These are phyloP conservation scores for Pleurotus tuoliensis DNA, from an alignment of 768 basidiomycete species.

Conservation along the genomic window DNA sequence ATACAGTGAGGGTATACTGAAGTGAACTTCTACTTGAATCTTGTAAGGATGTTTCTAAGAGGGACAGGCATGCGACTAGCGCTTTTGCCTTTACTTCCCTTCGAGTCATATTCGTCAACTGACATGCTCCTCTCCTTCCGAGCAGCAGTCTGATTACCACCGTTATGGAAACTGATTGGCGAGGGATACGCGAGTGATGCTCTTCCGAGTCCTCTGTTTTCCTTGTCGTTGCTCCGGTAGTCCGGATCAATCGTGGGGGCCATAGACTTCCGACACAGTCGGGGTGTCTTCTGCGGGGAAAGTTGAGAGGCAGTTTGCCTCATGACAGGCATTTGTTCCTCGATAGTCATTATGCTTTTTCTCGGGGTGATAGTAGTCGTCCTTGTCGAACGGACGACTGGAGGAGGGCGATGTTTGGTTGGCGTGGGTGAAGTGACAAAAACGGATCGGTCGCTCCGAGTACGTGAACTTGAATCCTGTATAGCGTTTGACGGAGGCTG, in stretches of 20 bases:
- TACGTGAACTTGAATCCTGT: neutral
- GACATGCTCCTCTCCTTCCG: conserved; percentile 12
- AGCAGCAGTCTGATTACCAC: neutral
- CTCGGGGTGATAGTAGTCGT: conserved; percentile 6
- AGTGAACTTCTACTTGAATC: conserved; percentile 32
- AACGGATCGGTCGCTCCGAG: neutral
- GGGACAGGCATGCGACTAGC: conserved; percentile 42
- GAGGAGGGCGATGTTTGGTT: neutral
- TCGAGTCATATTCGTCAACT: neutral
- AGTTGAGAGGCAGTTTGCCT: neutral
- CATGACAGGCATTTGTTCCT: neutral
- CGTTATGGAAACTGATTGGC: too few species aligned
- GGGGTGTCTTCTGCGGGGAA: neutral
- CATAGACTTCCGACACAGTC: neutral
- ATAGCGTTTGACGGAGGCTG: neutral
- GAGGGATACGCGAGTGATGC: neutral
- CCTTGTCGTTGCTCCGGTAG: conserved; percentile 9
- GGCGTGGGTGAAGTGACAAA: neutral
- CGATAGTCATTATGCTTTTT: conserved; percentile 4
- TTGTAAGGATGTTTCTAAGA: conserved; percentile 41
- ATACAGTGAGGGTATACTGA: neutral
- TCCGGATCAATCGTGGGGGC: neutral
- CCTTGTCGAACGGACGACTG: conserved; percentile 2
- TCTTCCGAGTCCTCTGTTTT: conserved; percentile 11
- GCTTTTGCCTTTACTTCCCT: conserved; percentile 17